A percentile compares a stretch with the other conserved stretches of the same genome.
phyloP scores from a whole-genome alignment of 768 basidiomycete species.

The Gymnopilus junonius region DNA sequence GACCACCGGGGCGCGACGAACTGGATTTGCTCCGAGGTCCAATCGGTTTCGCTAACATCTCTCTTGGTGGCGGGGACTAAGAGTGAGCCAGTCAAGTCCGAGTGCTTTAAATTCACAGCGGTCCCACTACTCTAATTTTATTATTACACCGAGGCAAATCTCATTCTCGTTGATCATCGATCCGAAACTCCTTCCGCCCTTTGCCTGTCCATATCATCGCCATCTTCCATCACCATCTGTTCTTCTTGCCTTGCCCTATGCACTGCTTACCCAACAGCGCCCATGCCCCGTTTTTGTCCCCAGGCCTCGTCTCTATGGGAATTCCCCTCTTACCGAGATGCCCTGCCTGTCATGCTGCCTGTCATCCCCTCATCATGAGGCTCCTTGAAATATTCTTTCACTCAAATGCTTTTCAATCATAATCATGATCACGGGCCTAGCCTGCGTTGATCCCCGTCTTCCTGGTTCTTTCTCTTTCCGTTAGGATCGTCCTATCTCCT shows the following conservation, averaged over 20 bases:
- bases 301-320: neutral
- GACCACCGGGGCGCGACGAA: neutral
- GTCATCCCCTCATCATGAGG: neutral
- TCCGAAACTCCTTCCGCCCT: neutral
- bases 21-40: constrained; percentile 2
- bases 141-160: neutral
- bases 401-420: too few relatives aligned
- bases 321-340: neutral
- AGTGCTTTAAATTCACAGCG: neutral
- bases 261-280: neutral
- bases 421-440: neutral
- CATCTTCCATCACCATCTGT: neutral
- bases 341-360: neutral
- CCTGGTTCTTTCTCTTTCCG: neutral
- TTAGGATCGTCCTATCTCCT: too few relatives aligned
- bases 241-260: too few relatives aligned
- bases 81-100: too few relatives aligned
- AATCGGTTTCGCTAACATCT: constrained; percentile 1
- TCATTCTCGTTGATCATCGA: neutral
- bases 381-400: too few relatives aligned
- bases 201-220: neutral
- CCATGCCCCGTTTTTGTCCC: neutral
- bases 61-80: neutral
- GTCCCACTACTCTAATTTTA: neutral
- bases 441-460: neutral